Conservation (phyloP, 495 filamentous ascomycete genomes). For the Xylaria bambusicola region DNA sequence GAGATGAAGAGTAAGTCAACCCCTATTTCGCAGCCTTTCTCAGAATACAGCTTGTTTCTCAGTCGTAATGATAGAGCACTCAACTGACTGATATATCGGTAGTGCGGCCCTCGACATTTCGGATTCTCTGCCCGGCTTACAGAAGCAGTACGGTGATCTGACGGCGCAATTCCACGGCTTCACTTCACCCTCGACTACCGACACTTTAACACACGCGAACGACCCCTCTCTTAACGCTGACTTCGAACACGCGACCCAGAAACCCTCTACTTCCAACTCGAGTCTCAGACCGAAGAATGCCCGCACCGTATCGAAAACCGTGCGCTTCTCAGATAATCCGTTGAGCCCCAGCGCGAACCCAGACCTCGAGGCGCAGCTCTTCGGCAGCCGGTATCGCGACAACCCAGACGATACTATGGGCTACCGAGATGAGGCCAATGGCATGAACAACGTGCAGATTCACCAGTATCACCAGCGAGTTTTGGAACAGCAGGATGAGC, state of each 20-base stretch:
- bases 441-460: slow-evolving; percentile 78
- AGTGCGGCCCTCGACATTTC: slow-evolving; percentile 50
- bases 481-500: slow-evolving; percentile 84
- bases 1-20: slow-evolving; percentile 57
- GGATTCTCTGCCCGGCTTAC: slow-evolving; percentile 54
- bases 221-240: slow-evolving; percentile 65
- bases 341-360: slow-evolving; percentile 39
- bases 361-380: slow-evolving; percentile 60
- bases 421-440: slow-evolving; percentile 48
- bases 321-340: slow-evolving; percentile 83
- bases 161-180: slow-evolving; percentile 63
- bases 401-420: slow-evolving; percentile 54
- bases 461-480: slow-evolving; percentile 80
- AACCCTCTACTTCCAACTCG: slow-evolving; percentile 44
- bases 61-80: neutral
- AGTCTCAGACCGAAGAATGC: slow-evolving; percentile 27
- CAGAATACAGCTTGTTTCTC: neutral
- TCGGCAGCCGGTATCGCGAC: slow-evolving; percentile 60
- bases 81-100: slow-evolving; percentile 18
- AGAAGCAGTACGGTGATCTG: slow-evolving; percentile 61
- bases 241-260: slow-evolving; percentile 63
- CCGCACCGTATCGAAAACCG: slow-evolving; percentile 62
- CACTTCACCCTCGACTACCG: slow-evolving; percentile 48
- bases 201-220: slow-evolving; percentile 63
- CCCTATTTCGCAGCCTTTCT: slow-evolving; percentile 5